Percentiles rank a stretch among this genome's conserved stretches.
Evolutionary conservation across 768 basidiomycete genomes (phyloP).

Genomic region (Russula virescens): DNA sequence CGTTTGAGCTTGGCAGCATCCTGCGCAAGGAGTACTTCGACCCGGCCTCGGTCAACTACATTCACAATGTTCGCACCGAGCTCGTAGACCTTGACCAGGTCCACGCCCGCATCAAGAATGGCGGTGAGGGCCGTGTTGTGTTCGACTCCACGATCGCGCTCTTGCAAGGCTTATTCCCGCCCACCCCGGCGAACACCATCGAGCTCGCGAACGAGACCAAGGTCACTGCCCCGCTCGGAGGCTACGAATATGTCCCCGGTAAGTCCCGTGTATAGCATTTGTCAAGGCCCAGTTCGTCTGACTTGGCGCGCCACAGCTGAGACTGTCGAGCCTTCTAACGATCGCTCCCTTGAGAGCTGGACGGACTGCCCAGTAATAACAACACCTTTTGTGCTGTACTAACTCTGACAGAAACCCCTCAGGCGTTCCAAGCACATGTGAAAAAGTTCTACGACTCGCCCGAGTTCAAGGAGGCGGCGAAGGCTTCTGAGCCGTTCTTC

Average conservation of each 20-base stretch:
- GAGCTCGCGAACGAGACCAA: constrained; percentile 72
- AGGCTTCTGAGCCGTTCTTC: constrained; percentile 62
- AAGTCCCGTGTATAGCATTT: constrained; percentile 14
- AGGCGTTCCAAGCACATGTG: constrained; percentile 65
- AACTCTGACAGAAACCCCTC: background rate
- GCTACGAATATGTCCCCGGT: constrained; percentile 87
- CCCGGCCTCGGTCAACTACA: constrained; percentile 60
- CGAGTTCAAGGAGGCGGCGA: constrained; percentile 57
- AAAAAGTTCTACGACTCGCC: constrained; percentile 53
- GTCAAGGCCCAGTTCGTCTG: background rate
- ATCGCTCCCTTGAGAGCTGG: constrained; percentile 82
- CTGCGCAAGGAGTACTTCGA: constrained; percentile 65
- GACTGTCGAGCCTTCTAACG: constrained; percentile 80
- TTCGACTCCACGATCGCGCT: constrained; percentile 83
- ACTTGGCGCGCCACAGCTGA: constrained; percentile 45
- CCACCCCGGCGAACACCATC: constrained; percentile 65
- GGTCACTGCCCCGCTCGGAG: constrained; percentile 66
- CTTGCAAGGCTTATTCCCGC: constrained; percentile 82
- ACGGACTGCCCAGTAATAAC: constrained; percentile 48
- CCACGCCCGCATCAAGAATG: constrained; percentile 74
- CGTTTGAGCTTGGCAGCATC: constrained; percentile 54
- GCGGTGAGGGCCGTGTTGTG: constrained; percentile 79
- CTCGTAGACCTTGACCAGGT: constrained; percentile 70
- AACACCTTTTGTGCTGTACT: background rate
- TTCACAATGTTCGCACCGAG: constrained; percentile 57